phyloP scores from a whole-genome alignment of 2,329 filamentous ascomycete species.

The Apiospora kogelbergensis region DNA sequence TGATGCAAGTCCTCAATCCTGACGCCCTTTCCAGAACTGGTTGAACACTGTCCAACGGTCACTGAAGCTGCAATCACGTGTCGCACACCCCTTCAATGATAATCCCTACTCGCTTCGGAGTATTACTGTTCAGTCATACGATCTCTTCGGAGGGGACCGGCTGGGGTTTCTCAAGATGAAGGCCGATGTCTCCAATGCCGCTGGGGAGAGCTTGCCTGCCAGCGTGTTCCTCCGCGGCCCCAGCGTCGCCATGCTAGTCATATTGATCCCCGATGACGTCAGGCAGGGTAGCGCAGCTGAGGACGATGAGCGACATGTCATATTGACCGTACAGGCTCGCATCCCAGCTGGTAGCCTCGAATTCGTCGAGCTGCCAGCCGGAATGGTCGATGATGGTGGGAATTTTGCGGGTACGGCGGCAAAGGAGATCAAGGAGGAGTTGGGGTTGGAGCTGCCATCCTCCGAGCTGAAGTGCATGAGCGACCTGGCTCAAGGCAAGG shows the following conservation, averaged over 20 bases:
- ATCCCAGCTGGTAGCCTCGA: conserved; percentile 54
- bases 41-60: conserved; percentile 46
- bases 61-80: conserved; percentile 43
- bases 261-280: conserved; percentile 53
- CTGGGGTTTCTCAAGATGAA: conserved; percentile 59
- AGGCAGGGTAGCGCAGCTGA: conserved; percentile 25
- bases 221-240: conserved; percentile 58
- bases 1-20: not conserved
- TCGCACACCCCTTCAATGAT: conserved; percentile 51
- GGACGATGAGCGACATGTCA: conserved; percentile 49
- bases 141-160: conserved; percentile 46
- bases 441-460: conserved; percentile 52
- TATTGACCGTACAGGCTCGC: conserved; percentile 61
- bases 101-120: conserved; percentile 53
- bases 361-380: conserved; percentile 58
- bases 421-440: conserved; percentile 60
- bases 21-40: conserved; percentile 42
- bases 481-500: conserved; percentile 40
- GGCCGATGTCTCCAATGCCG: conserved; percentile 46
- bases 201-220: conserved; percentile 52
- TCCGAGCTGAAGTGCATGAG: conserved; percentile 50
- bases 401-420: conserved; percentile 59
- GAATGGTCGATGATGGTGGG: conserved; percentile 52
- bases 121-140: conserved; percentile 53
- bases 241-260: conserved; percentile 60